Evolutionary conservation across 2,329 filamentous ascomycete species (phyloP), one percentile per base, ranked within the genome.

Genomic region (Hymenoscyphus linearis): DNA sequence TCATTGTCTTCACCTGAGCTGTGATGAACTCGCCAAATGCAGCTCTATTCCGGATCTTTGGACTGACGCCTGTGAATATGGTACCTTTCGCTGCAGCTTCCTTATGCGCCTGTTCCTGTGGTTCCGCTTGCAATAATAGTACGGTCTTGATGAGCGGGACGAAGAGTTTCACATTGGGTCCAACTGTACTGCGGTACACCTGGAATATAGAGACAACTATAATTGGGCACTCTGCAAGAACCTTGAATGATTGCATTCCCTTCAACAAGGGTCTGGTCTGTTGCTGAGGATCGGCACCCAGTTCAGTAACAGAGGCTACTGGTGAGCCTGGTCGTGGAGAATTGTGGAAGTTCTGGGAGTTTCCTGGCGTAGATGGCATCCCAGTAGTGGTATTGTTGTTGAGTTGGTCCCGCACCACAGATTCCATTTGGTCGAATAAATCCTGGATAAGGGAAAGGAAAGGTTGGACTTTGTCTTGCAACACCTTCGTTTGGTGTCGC

Each of bases 181-280:
- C 80, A 2, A 96, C 93, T 4, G 88, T 88, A 54, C 77, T 80
- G 55, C 93, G 86, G 70, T 99, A 95, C 4, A 93, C 89, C 76
- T 99, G 95, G 74, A 99, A 98, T 66, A 99, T 91, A 3, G 93
- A 98, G 0, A 99, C 95, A 3, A 99, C 95, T 47, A 99, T 98
- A 58, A 99, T 99, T 0, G 95, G 95, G 69, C 95, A 99, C 74
- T 99, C 95, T 1, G 93, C 92, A 4, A 99, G 83, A 26, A 99
- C 93, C 75, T 98, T 99, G 83, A 99, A 99, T 0, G 95, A 99
- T 73, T 96, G 91, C 91, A 97, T 97, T 34, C 95, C 95, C 75
- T 91, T 96, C 59, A 93, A 79, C 36, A 99, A 76, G 55, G 91
- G 89, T 62, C 93, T 86, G 60, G 85, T 86, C 69, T 92, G 88